Evolutionary conservation across 305 asterid species (phyloP), one percentile per base, ranked within the genome.

Genomic region (Galium porrigens): DNA sequence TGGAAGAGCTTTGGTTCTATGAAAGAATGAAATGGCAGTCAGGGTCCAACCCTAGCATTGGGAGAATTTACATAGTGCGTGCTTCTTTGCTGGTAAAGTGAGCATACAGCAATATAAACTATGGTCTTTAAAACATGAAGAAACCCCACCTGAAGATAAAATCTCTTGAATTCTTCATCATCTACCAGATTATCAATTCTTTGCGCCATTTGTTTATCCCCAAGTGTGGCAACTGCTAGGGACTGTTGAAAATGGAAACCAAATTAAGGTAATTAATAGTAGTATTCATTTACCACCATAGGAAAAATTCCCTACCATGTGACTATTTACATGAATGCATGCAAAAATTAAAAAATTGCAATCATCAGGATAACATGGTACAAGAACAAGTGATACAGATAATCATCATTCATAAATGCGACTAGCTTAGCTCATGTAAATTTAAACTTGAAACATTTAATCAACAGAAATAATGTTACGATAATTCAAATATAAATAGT

Each of bases 121-220:
- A 39, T 46, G 14, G 32, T 6, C 29, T n/a, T 18, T 55, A 58
- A 27, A 63, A 32, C 58, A 68, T 56, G 57, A 33, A 55, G 10
- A 69, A 75, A 54, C 33, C 69, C 71, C 78, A 90, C 97, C 97
- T 90, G 98, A 72, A 91, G 94, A 83, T 92, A 92, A 84, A 92
- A 92, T 76, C 95, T 87, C 85, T 92, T 92, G 84, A 79, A 85
- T 68, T 92, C 99, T 63, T 89, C 99, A 18, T 86, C 96, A 77
- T 89, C 97, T 52, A 89, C 84, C 66, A 92, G 94, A 81, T 85
- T 89, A 83, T 92, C 99, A 70, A 92, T 69, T 76, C 84, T 84
- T 72, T 89, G 99, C 32, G 99, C 97, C 99, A 92, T 92, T 63
- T 89, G 81, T 75, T 81, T 84, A 77, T 92, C 99, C 70, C 99